These are phyloP conservation scores for Dioszegia hungarica DNA, from an alignment of 768 basidiomycete species.

Conservation along the genomic window DNA sequence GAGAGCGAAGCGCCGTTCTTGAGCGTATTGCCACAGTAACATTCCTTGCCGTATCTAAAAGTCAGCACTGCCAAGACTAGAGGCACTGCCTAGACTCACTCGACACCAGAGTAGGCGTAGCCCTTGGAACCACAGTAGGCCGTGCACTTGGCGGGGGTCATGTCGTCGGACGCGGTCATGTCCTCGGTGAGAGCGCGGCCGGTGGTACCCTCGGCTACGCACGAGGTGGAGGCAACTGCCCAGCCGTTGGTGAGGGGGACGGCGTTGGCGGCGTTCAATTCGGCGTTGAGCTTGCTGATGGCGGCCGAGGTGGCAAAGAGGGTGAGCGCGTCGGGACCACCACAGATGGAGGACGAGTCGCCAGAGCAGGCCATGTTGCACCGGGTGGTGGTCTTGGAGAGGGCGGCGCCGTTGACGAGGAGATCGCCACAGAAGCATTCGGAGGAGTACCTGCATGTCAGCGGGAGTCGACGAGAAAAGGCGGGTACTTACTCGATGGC, in stretches of 20 bases:
- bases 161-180: slow-evolving; percentile 13
- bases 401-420: slow-evolving; percentile 26
- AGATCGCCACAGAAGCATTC: slow-evolving; percentile 36
- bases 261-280: slow-evolving; percentile 4
- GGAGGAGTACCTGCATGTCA: slow-evolving; percentile 21
- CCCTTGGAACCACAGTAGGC: slow-evolving; percentile 19
- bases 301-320: slow-evolving; percentile 18
- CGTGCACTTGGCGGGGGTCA: slow-evolving; percentile 31
- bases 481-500: slow-evolving; percentile 19
- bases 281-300: slow-evolving; percentile 8
- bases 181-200: slow-evolving; percentile 38
- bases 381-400: slow-evolving; percentile 8
- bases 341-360: slow-evolving; percentile 8
- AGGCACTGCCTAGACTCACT: slow-evolving; percentile 1
- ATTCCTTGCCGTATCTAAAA: slow-evolving; percentile 27
- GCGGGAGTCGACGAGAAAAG: slow-evolving; percentile 23
- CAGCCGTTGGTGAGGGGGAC: slow-evolving; percentile 16
- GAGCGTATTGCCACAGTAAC: slow-evolving; percentile 40
- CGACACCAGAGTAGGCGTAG: slow-evolving; percentile 29
- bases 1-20: slow-evolving; percentile 22
- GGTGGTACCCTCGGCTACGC: slow-evolving; percentile 19
- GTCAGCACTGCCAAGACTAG: neutral
- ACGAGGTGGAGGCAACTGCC: slow-evolving; percentile 15
- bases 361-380: slow-evolving; percentile 22
- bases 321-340: slow-evolving; percentile 17